Percentiles rank a stretch among this genome's conserved stretches.
Conservation (phyloP, 192 early-diverging fungal genomes). For the Backusella mclennaniae region DNA sequence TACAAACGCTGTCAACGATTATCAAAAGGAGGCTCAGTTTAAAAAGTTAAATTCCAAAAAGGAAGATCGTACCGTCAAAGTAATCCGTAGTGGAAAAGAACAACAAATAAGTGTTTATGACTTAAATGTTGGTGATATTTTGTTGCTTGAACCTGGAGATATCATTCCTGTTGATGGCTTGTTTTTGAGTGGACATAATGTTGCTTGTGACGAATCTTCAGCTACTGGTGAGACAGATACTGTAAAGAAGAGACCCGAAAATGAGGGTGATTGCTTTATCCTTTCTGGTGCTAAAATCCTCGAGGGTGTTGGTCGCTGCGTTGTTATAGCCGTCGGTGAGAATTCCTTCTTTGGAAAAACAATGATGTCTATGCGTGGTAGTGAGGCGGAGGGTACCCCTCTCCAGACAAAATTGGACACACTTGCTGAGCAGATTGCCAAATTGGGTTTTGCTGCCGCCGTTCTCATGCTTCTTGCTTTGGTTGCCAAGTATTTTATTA, state of each 20-base stretch:
- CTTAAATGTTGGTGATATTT: slow-evolving; percentile 90
- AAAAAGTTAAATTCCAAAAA: slow-evolving; percentile 85
- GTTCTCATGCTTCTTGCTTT: slow-evolving; percentile 77
- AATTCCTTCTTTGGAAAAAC: slow-evolving; percentile 89
- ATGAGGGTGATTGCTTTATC: slow-evolving; percentile 70
- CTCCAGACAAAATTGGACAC: slow-evolving; percentile 87
- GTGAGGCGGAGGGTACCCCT: slow-evolving; percentile 77
- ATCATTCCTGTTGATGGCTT: slow-evolving; percentile 90
- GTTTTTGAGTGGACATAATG: slow-evolving; percentile 72
- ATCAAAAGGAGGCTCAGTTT: slow-evolving; percentile 86
- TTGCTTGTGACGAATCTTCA: slow-evolving; percentile 84
- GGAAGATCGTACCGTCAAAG: slow-evolving; percentile 76
- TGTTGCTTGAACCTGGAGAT: slow-evolving; percentile 85
- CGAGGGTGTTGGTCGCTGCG: slow-evolving; percentile 81
- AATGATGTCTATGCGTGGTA: slow-evolving; percentile 80
- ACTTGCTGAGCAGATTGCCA: slow-evolving; percentile 92
- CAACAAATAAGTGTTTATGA: slow-evolving; percentile 74
- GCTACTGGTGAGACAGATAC: slow-evolving; percentile 90
- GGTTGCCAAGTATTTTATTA: slow-evolving; percentile 65
- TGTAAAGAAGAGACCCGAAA: slow-evolving; percentile 69
- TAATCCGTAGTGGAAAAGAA: slow-evolving; percentile 73
- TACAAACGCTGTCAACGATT: slow-evolving; percentile 89
- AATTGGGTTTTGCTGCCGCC: slow-evolving; percentile 84
- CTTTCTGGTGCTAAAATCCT: slow-evolving; percentile 89
- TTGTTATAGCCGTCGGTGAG: slow-evolving; percentile 83